These are phyloP conservation scores for Urostyla sp. DNA, from an alignment of 73 alveolate species.

Conservation along the genomic window DNA sequence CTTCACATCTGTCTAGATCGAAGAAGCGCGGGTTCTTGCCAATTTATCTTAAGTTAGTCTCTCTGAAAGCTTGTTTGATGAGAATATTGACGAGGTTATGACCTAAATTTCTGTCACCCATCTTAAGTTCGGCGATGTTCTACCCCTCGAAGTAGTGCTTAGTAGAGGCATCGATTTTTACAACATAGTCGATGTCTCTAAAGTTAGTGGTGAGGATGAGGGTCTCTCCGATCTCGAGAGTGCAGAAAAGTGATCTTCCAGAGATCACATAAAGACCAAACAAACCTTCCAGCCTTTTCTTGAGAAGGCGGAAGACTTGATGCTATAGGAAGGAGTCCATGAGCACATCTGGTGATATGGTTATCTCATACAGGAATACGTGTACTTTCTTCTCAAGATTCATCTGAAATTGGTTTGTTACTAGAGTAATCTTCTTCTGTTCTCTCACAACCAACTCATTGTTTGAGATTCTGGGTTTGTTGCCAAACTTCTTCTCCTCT, in stretches of 20 bases:
- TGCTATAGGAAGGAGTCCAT: conserved; percentile 5
- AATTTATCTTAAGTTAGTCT: conserved; percentile 46
- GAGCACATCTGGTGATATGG: conserved; percentile 34
- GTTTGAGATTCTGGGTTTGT: no score
- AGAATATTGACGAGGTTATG: conserved; percentile 40
- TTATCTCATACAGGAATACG: conserved; percentile 26
- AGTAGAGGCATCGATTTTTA: neutral
- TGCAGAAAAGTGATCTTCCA: conserved; percentile 28
- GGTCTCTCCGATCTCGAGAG: neutral
- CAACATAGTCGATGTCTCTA: conserved; percentile 12
- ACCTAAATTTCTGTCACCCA: conserved; percentile 49
- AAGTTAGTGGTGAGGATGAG: conserved; percentile 2
- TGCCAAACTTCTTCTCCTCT: no score
- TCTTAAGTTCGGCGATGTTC: neutral
- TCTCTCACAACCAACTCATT: no score
- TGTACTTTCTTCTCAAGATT: conserved; percentile 14
- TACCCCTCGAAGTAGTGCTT: conserved; percentile 23
- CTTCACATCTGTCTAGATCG: conserved; percentile 11
- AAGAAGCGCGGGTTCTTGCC: conserved; percentile 62
- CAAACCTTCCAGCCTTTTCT: conserved; percentile 16
- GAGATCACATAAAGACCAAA: conserved; percentile 47
- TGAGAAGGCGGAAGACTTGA: conserved; percentile 26
- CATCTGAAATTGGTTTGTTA: conserved; percentile 26
- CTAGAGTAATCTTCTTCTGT: no score
- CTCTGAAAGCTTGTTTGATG: conserved; percentile 58